Base-by-base conservation (phyloP, 2,329 filamentous ascomycete species). In the Gremmenia infestans region DNA sequence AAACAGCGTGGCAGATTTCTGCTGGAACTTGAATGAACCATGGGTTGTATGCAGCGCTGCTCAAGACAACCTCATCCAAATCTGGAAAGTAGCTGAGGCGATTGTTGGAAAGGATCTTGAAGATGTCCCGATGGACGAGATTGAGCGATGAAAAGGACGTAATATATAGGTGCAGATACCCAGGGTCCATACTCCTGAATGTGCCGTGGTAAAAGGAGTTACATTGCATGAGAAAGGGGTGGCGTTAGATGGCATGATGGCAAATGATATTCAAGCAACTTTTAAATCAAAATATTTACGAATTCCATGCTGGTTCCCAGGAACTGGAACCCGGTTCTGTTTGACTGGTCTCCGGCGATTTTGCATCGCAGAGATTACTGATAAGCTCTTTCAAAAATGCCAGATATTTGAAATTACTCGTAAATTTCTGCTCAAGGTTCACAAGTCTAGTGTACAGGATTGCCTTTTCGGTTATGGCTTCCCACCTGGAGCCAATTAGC, bases 21-120 rank as follows among this genome's bases (percentile, higher is more conserved):
- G 88, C 74, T 99, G 93, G 93, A 99, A 99, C 73, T 84, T 85
- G 64, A 96, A 96, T 70, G 91, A 97, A 67, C 92, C 93, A 4
- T 99, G 95, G 95, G 83, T 97, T 54, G 89, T 99, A 63, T 92
- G 91, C 72, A 96, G 89, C 59, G 92, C 94, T 15, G 94, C 93
- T 0, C 95, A 99, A 71, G 94, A 99, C 75, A 99, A 99, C 70
- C 78, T 97, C 63, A 81, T 99, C 60, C 94, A 99, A 73, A 89
- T 97, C 65, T 97, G 89, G 89, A 92, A 90, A 73, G 88, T 91
- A 22, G 85, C 89, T 4, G 87, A 91, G 67, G 83, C 88, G 2
- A 92, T 94, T 69, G 88, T 93, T 37, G 86, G 86, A 61, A 87
- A 86, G 65, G 88, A 92, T 68, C 78, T 89, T 60, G 83, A 85